These are phyloP conservation scores for Staphylotrichum longicolle DNA, from an alignment of 495 filamentous ascomycete species.

Conservation along the genomic window DNA sequence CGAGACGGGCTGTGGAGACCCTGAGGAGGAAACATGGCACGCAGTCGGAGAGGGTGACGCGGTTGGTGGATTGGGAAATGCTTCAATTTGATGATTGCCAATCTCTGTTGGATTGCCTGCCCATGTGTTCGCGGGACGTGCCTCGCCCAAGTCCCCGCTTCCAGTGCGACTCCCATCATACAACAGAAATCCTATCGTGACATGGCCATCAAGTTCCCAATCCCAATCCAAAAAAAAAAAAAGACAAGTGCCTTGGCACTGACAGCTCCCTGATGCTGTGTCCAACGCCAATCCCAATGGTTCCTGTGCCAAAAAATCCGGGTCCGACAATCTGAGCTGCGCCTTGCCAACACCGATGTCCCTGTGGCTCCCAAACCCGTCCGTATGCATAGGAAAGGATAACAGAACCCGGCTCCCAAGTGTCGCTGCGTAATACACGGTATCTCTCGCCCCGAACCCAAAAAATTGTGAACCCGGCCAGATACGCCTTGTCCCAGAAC, in stretches of 20 bases:
- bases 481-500: slow-evolving; percentile 32
- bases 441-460: slow-evolving; percentile 25
- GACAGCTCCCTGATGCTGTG: slow-evolving; percentile 14
- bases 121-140: not conserved
- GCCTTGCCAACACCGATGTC: slow-evolving; percentile 17
- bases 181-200: slow-evolving; percentile 24
- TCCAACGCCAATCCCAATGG: slow-evolving; percentile 24
- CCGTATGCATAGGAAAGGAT: slow-evolving; percentile 38
- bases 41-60: not conserved
- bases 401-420: slow-evolving; percentile 37
- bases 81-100: slow-evolving; percentile 21
- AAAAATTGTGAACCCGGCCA: slow-evolving; percentile 25
- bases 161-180: slow-evolving; percentile 17
- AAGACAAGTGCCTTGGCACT: slow-evolving; percentile 5
- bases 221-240: slow-evolving; percentile 11
- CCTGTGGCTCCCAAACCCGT: slow-evolving; percentile 19
- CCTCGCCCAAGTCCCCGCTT: not conserved
- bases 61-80: slow-evolving; percentile 19
- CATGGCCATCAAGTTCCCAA: slow-evolving; percentile 25
- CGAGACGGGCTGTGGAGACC: slow-evolving; percentile 8
- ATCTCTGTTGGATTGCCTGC: slow-evolving; percentile 17
- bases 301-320: slow-evolving; percentile 16
- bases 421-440: slow-evolving; percentile 36
- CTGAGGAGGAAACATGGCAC: slow-evolving; percentile 7
- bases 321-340: slow-evolving; percentile 21